Base-by-base conservation (phyloP, 2,329 filamentous ascomycete species). In the Penicillium rolfsii region DNA sequence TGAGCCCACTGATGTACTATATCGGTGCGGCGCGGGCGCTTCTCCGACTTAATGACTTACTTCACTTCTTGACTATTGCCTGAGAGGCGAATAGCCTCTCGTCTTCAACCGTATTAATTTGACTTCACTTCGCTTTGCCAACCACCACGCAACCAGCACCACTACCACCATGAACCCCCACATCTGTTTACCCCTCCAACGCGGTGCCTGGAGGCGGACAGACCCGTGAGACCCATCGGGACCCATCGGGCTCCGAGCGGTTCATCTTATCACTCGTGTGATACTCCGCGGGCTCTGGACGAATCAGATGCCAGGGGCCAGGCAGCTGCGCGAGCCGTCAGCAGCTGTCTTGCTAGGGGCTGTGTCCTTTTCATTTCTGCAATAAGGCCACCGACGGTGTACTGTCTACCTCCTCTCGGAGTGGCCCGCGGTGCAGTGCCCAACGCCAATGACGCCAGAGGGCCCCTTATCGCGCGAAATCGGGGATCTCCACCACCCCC, bases 11-110 rank as follows among this genome's bases (percentile, higher is more conserved):
- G 35, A 24, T 35, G 24, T 38, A 57, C 35, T 38, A 30, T 28
- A n/a, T 28, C 30, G 57, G 61, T 56, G 62, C 62, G 63, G 67
- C 64, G 67, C 67, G 45, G 67, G 67, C 67, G 67, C 62, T 63
- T 63, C 41, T 59, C 60, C 61, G 57, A 60, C 48, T 56, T 54
- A 4, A 62, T 58, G 49, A 50, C 55, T 60, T 63, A 50, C 55
- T 60, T 63, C 61, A 55, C 58, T 62, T 52, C 46, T 43, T 55
- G 30, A 19, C 41, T 52, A 36, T 59, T 54, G 36, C 57, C 52
- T 54, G 26, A 43, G 30, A 33, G 35, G 40, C 38, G 30, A 58
- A 58, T 58, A 58, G 54, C 53, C 55, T 49, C 59, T 38, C 60
- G 33, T 55, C 48, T 57, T 58, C n/a, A 19, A 38, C 35, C 26